Evolutionary conservation across 148 eudicot species (phyloP), one percentile per base, ranked within the genome.

Genomic region (Rhododendron ovatum): DNA sequence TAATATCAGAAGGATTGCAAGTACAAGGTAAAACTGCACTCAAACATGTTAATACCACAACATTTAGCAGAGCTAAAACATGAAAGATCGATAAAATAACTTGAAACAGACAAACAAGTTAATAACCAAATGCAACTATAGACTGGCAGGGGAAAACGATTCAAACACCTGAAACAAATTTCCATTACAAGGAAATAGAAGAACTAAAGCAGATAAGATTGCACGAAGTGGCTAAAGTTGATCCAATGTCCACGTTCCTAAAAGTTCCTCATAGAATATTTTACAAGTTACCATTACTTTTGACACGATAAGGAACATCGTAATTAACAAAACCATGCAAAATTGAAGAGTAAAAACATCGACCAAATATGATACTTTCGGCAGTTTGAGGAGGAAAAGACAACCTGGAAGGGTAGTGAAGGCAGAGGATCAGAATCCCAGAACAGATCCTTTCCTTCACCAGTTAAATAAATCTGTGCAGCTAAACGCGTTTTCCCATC

Each of bases 381-480:
- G 59, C 65, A 69, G 45, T 48, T 84, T 48, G 51, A 50, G 67
- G 47, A 51, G 35, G n/a, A 78, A 61, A 78, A 26, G 65, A 37
- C 67, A 86, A 97, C 99, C 99, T 97, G 99, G 89, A 97, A 97
- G 18, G 99, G 99, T 90, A 94, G 92, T 39, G 99, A 97, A 82
- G 99, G 99, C 82, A 94, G 94, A 50, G 98, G 98, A 88, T 93
- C 94, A 47, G 98, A 87, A 88, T 87, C 91, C 92, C 89, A 88
- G 73, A 90, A 86, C 41, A 91, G 81, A 87, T 94, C 98, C 73
- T 92, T 89, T n/a, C 91, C 93, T 78, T 92, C 90, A 28, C 91
- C 93, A 86, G 90, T 90, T 81, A 97, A 84, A 92, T 97, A 97
- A 41, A 95, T 97, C 86, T 93, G 94, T 80, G 95, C 98, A 88